These are phyloP conservation scores for Themeda triandra DNA, from an alignment of 176 grass and related monocot species.

Conservation along the genomic window DNA sequence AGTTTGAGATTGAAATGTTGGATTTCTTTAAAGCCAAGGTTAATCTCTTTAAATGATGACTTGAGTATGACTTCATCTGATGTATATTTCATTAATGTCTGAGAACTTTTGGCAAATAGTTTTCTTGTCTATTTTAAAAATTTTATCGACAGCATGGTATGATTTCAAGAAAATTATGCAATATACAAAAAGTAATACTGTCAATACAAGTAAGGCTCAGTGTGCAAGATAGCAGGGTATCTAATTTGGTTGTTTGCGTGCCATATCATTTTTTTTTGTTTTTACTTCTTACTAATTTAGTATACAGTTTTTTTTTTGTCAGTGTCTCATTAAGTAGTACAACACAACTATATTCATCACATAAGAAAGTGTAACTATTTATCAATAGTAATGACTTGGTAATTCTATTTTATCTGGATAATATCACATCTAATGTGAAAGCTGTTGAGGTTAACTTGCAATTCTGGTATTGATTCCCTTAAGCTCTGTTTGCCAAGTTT, in stretches of 20 bases:
- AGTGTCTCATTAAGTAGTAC: not conserved
- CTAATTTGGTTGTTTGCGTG: not conserved
- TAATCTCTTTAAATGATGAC: conserved; percentile 17
- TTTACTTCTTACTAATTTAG: not conserved
- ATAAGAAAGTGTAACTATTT: conserved; percentile 13
- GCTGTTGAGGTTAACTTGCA: not conserved
- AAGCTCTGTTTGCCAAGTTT: conserved; percentile 1
- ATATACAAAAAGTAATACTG: not conserved
- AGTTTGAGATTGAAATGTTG: conserved; percentile 94
- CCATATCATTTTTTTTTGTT: not conserved
- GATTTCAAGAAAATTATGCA: not conserved
- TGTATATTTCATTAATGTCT: not conserved
- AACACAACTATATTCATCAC: not conserved
- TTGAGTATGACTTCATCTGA: conserved; percentile 3
- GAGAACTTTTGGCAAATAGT: conserved; percentile 11
- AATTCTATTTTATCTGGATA: not conserved
- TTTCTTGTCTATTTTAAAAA: not conserved
- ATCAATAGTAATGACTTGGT: not conserved
- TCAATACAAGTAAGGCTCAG: not conserved
- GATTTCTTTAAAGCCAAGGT: conserved; percentile 96
- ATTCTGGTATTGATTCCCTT: not conserved
- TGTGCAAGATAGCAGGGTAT: not conserved
- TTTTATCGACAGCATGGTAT: conserved; percentile 9
- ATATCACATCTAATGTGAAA: conserved; percentile 2
- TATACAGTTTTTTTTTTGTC: not conserved